phyloP scores from a whole-genome alignment of 1,284 basidiomycete genomes.

The Vanrija pseudolonga region DNA sequence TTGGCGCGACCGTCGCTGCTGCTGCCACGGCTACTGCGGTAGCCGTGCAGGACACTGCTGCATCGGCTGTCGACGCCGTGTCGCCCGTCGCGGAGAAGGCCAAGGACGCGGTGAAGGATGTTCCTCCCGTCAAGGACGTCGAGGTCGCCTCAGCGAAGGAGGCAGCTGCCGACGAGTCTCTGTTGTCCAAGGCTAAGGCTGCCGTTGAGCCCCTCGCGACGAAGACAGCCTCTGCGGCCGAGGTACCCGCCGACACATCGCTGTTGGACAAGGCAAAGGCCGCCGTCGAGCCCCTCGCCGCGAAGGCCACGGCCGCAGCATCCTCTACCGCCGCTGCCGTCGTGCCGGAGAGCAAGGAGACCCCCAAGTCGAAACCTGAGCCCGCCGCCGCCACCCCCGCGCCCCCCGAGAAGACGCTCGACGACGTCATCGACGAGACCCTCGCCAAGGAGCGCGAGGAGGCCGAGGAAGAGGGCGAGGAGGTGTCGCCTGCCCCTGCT shows the following conservation, averaged over 20 bases:
- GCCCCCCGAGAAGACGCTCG: constrained; percentile 13
- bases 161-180: constrained; percentile 2
- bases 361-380: background rate
- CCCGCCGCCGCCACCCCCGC: background rate
- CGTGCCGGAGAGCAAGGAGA: background rate
- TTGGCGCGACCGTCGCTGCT: background rate
- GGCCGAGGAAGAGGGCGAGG: constrained; percentile 5
- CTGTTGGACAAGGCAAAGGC: background rate
- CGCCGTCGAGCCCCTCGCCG: background rate
- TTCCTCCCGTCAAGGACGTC: background rate
- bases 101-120: background rate
- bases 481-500: background rate
- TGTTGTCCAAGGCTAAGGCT: constrained; percentile 2
- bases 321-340: background rate
- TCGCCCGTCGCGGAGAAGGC: background rate
- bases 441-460: constrained; percentile 15
- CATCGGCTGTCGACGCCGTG: background rate
- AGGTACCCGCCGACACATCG: too few species aligned
- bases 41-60: background rate
- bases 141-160: background rate
- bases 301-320: background rate
- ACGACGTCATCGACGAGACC: constrained; percentile 20
- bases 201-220: background rate
- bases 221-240: background rate
- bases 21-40: background rate